A percentile compares a stretch with the other conserved stretches of the same genome.
Conservation (phyloP, 495 filamentous ascomycete species). For the Aspergillus sclerotiicarbonarius region DNA sequence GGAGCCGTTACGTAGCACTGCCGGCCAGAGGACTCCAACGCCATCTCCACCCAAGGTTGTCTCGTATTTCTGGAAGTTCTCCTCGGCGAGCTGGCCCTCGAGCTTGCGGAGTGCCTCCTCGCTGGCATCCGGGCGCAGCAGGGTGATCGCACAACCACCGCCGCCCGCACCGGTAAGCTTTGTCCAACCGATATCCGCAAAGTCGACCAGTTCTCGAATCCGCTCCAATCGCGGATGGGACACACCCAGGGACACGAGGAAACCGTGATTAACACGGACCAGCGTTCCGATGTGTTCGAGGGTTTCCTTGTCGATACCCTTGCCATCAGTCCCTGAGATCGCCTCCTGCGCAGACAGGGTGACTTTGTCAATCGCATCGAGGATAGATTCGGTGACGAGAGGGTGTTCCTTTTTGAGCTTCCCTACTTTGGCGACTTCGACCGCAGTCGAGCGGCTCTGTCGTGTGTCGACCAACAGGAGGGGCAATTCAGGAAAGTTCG, state of each 20-base stretch:
- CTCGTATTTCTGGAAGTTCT: constrained; percentile 80
- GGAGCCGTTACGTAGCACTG: constrained; percentile 71
- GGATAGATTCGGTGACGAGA: constrained; percentile 68
- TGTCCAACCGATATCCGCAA: constrained; percentile 89
- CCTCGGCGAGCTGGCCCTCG: constrained; percentile 63
- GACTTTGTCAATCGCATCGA: constrained; percentile 81
- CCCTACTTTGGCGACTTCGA: constrained; percentile 83
- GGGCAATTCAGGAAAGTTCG: constrained; percentile 85
- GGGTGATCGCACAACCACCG: constrained; percentile 89
- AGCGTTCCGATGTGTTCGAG: constrained; percentile 76
- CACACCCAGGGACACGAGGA: constrained; percentile 83
- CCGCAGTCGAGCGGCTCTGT: constrained; percentile 75
- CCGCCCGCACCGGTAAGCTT: constrained; percentile 96
- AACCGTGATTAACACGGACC: constrained; percentile 88
- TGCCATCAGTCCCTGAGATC: constrained; percentile 62
- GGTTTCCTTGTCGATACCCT: constrained; percentile 53
- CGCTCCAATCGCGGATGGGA: constrained; percentile 92
- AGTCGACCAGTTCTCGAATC: constrained; percentile 86
- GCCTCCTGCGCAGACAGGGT: constrained; percentile 70
- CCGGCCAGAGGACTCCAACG: constrained; percentile 89
- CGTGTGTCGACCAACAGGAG: constrained; percentile 85
- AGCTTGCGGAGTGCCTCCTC: constrained; percentile 55
- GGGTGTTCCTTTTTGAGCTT: constrained; percentile 66
- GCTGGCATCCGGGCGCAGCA: constrained; percentile 66
- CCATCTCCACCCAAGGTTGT: constrained; percentile 89